Conservation (phyloP, 78 protist genomes). For the Tieghemostelium lacteum region DNA sequence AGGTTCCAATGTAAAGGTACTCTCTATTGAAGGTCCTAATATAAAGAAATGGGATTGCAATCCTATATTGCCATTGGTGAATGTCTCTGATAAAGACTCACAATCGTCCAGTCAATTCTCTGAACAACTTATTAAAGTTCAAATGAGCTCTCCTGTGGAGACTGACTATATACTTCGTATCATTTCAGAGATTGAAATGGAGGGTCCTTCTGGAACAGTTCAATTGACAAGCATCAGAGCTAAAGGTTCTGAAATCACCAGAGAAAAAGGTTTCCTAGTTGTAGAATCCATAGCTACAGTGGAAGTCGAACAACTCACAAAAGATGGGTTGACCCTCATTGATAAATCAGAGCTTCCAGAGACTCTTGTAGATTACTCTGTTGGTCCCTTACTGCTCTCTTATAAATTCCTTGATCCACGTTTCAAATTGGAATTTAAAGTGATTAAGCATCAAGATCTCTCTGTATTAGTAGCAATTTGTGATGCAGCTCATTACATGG, state of each 20-base stretch:
- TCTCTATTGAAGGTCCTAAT: conserved; percentile 20
- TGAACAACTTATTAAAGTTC: conserved; percentile 41
- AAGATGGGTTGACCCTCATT: conserved; percentile 40
- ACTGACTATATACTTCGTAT: not conserved
- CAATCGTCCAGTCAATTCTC: not conserved
- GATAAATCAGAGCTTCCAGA: conserved; percentile 57
- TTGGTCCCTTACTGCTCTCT: conserved; percentile 46
- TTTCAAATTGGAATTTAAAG: conserved; percentile 2
- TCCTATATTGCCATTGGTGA: conserved; percentile 26
- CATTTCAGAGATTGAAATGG: conserved; percentile 30
- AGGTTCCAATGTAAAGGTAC: conserved; percentile 12
- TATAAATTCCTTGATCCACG: conserved; percentile 65
- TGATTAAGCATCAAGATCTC: conserved; percentile 48
- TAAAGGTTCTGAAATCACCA: conserved; percentile 31
- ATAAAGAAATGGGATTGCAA: conserved; percentile 71
- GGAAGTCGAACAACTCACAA: conserved; percentile 51
- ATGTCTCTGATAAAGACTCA: not conserved
- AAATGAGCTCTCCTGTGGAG: conserved; percentile 28
- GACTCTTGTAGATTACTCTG: not conserved
- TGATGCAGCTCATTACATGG: conserved; percentile 44
- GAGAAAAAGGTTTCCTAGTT: conserved; percentile 59
- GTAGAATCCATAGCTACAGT: conserved; percentile 52
- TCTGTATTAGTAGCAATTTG: conserved; percentile 46
- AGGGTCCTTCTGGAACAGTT: not conserved
- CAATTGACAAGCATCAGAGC: conserved; percentile 1